phyloP scores from a whole-genome alignment of 108 stramenopile species.

The Aureococcus anophagefferens region DNA sequence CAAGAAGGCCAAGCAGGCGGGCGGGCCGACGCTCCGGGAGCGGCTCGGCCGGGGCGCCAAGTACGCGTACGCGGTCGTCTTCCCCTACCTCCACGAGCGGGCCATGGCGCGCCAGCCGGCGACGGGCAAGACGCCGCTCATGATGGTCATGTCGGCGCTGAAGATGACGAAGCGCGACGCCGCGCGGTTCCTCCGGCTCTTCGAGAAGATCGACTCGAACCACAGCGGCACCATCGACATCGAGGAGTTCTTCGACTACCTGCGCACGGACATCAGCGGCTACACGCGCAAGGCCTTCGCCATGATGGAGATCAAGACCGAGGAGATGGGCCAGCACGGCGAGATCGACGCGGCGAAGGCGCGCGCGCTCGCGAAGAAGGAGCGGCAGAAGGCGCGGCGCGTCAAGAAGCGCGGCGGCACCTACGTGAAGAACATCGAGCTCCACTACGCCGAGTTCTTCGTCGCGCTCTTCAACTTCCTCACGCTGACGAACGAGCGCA shows the following conservation, averaged over 20 bases:
- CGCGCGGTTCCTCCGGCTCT: background rate
- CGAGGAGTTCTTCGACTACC: conserved; percentile 12
- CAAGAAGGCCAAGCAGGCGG: no score
- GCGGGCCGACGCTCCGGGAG: no score
- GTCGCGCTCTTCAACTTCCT: background rate
- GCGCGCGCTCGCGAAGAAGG: background rate
- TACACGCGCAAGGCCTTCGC: conserved; percentile 5
- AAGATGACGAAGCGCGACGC: background rate
- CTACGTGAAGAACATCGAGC: background rate
- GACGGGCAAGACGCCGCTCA: background rate
- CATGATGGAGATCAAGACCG: conserved; percentile 2
- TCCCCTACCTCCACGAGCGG: no score
- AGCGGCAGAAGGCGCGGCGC: background rate
- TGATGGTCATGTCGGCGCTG: background rate
- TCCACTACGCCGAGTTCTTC: conserved; percentile 4
- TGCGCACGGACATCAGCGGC: background rate
- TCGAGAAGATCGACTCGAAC: conserved; percentile 13
- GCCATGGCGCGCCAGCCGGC: no score
- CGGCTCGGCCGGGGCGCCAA: no score
- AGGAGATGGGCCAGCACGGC: background rate
- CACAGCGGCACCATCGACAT: conserved; percentile 7
- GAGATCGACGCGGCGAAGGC: background rate
- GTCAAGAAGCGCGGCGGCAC: no score
- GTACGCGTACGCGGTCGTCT: no score
- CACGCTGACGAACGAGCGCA: background rate